Percentiles rank a stretch among this genome's conserved stretches.
Evolutionary conservation across 208 protist species (phyloP).

Genomic region (Acanthamoeba divionensis): DNA sequence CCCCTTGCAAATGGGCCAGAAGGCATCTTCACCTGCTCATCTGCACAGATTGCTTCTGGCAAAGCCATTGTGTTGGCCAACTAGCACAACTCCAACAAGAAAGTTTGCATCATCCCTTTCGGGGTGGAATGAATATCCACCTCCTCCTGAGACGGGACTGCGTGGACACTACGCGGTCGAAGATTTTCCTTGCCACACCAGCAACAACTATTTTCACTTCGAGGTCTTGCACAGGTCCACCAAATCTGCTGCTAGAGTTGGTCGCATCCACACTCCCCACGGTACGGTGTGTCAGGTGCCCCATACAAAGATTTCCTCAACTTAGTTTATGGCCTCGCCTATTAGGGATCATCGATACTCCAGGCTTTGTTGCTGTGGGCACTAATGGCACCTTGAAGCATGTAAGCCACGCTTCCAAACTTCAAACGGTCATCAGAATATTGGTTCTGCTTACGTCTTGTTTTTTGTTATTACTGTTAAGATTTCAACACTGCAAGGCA

Average conservation of each 20-base stretch:
- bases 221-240: constrained; percentile 62
- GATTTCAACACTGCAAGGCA: constrained; percentile 8
- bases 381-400: constrained; percentile 62
- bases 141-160: background rate
- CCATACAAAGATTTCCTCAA: background rate
- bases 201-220: constrained; percentile 61
- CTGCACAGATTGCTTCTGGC: too few species aligned
- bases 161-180: background rate
- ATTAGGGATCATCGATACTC: constrained; percentile 56
- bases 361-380: constrained; percentile 69
- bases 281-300: background rate
- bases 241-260: constrained; percentile 58
- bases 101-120: too few species aligned
- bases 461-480: background rate
- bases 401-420: constrained; percentile 13
- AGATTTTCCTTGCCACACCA: background rate
- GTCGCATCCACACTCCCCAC: constrained; percentile 61
- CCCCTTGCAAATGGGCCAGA: too few species aligned
- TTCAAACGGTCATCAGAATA: background rate
- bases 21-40: too few species aligned
- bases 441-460: background rate
- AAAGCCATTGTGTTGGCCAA: too few species aligned
- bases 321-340: too few species aligned
- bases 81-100: too few species aligned
- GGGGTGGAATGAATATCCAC: too few species aligned